Evolutionary conservation across 2,329 filamentous ascomycete species (phyloP), one percentile per base, ranked within the genome.

Genomic region (Apiospora malaysiana): DNA sequence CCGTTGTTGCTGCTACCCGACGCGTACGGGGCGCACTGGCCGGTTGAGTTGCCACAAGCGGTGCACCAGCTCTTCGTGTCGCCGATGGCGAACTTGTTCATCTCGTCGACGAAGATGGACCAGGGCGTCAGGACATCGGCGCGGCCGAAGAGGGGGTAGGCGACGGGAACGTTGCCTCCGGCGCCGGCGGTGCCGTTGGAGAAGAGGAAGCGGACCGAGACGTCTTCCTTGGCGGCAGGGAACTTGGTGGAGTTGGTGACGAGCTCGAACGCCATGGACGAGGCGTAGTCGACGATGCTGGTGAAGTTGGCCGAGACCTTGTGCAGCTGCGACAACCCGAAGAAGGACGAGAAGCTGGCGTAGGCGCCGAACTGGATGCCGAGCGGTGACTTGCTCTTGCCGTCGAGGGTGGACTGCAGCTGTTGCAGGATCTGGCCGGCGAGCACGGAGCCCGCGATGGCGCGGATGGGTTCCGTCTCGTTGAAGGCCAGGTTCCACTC

Each of bases 401-500:
- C 76, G 72, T 82, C 82, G 45, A 88, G 81, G n/a, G 89, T 85
- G 59, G 79, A 77, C 79, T 87, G 86, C 68, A 91, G 85, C 70
- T 86, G 82, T 71, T 83, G 79, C 63, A 90, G 74, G 72, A 90
- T 81, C 78, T 90, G 85, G 59, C 84, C 87, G 1, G 87, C 88
- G 3, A 91, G 83, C 32, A 89, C 87, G 70, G 85, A 82, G 73
- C 88, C 89, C 2, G 86, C 84, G 74, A 91, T 85, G 75, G 89
- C 86, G 69, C 89, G 87, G 75, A 87, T 84, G 63, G 87, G 83
- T 77, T 95, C 93, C 82, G 90, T 92, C 74, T 84, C 82, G 83
- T 97, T 95, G 88, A 92, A 97, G 69, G 93, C 93, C 18, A 96
- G 89, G 77, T 91, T 92, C 85, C 89, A 97, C 81, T 98, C 93